Base-by-base conservation (phyloP, 2,329 filamentous ascomycete species). In the Colletotrichum sansevieriae region DNA sequence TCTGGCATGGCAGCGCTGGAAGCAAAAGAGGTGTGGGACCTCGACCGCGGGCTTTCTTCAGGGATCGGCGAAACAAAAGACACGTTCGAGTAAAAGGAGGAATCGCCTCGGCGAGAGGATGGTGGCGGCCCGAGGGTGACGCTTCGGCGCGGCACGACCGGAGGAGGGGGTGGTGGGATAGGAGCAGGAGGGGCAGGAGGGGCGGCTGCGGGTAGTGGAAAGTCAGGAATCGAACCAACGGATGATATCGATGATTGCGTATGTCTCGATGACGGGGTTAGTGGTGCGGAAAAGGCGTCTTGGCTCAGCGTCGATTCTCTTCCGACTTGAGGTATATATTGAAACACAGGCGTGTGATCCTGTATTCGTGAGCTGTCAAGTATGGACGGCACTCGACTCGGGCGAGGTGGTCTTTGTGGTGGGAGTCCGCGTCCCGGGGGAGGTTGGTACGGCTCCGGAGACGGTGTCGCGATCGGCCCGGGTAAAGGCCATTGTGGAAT, bases 21-120 rank as follows among this genome's bases (percentile, higher is more conserved):
- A 22, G 88, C 91, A 74, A 88, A 91, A 0, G 92, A 93, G 33
- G 84, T 83, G 75, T 88, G 86, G 0, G 89, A 88, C 62, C 84
- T 81, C 3, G 84, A 81, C 25, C 85, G 82, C 0, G 87, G 84
- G 71, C 85, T 87, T 75, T 94, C 92, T 77, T 94, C 92, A 0
- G 90, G 90, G 61, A 95, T 94, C 0, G 92, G 91, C 0, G 92
- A 92, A 29, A 94, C 91, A 68, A 85, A 91, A 0, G 91, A 92
- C 12, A 83, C 80, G 71, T 85, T 87, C 3, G 90, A 91, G 73
- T 91, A 90, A 69, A 90, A 90, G 0, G 88, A 89, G 0, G 88
- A 90, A 33, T 84, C 85, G 1, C 88, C 88, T 72, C 88, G 82
- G 73, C 89, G 83, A 3, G 87, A 83, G 12, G 85, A 88, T 3